A percentile compares a stretch with the other conserved stretches of the same genome.
These are phyloP conservation scores for Yamadazyma takamatsuzukensis DNA, from an alignment of 805 yeast genomes.

Conservation along the genomic window DNA sequence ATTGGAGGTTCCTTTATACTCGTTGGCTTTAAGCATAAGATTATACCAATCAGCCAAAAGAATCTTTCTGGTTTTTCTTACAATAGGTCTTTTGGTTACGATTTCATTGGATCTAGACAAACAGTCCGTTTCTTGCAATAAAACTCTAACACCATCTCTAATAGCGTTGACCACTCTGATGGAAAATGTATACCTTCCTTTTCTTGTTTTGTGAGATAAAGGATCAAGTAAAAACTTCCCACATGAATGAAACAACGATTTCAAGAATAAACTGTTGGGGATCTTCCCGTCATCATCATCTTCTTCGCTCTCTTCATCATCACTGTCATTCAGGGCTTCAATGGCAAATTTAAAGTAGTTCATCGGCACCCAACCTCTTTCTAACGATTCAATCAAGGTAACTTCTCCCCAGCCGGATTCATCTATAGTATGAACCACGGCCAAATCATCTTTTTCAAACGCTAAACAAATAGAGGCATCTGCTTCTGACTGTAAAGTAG, in stretches of 20 bases:
- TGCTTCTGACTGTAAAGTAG: slow-evolving; percentile 56
- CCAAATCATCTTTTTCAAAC: slow-evolving; percentile 64
- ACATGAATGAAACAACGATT: slow-evolving; percentile 54
- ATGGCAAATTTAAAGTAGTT: slow-evolving; percentile 62
- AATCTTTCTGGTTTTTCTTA: slow-evolving; percentile 63
- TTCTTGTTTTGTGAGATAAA: slow-evolving; percentile 42
- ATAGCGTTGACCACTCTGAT: slow-evolving; percentile 58
- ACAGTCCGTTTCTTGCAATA: slow-evolving; percentile 67
- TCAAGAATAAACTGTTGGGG: slow-evolving; percentile 47
- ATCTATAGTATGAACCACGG: slow-evolving; percentile 75
- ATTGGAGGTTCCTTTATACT: slow-evolving; percentile 62
- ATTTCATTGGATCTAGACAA: slow-evolving; percentile 69
- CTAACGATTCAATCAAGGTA: slow-evolving; percentile 57
- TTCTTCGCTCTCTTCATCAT: slow-evolving; percentile 22
- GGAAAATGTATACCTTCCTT: slow-evolving; percentile 49
- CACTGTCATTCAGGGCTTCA: slow-evolving; percentile 20
- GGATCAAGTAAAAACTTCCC: slow-evolving; percentile 68
- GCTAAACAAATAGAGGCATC: slow-evolving; percentile 74
- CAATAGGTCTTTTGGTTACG: slow-evolving; percentile 58
- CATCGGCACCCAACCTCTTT: slow-evolving; percentile 84
- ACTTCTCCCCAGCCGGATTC: slow-evolving; percentile 90
- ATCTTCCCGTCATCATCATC: slow-evolving; percentile 23
- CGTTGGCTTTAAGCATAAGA: slow-evolving; percentile 71
- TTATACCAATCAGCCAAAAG: slow-evolving; percentile 79
- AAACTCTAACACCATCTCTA: slow-evolving; percentile 65